Base-by-base conservation (phyloP, 169 alveolate species). In the Eimeria sp. region DNA sequence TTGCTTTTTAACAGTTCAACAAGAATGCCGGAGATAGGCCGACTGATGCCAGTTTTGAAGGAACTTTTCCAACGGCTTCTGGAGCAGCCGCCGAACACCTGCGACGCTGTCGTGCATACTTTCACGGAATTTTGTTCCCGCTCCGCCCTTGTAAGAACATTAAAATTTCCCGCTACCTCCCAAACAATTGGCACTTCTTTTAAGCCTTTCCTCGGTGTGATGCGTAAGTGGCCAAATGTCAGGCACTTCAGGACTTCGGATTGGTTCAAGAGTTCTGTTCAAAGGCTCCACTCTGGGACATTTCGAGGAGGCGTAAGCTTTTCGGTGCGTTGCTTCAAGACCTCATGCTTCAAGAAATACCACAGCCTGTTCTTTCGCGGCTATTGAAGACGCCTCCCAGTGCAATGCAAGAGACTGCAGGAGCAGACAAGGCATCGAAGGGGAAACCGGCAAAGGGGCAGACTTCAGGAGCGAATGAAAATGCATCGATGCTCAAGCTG, bases 281-380 rank as follows among this genome's bases (percentile, higher is more conserved):
- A 72, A 62, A 66, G 68, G 68, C 66, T 87, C 94, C 94, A 33
- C 94, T 87, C 82, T 87, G 94, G 83, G 68, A 87, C 82, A 66
- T 11, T 68, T 87, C 94, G 37, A 87, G 94, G 56, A 87, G 94
- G 83, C 80, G 94, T 27, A 30, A 49, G 71, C 40, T 87, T n/a
- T 64, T 87, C 62, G 82, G 94, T 30, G 94, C 94, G 46, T 54
- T 87, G 94, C 94, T 87, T 25, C 94, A 87, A 66, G 94, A 87
- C 40, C n/a, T 64, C 82, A 87, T 87, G 94, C 94, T 54, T 13
- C 68, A 54, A 25, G 82, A 49, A 30, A n/a, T 49, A 43, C 78
- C 94, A 20, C 94, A 87, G 54, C 94, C 94, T 27, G 27, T 87
- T 54, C 94, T 87, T 52, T 62, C 83, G 27, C 94, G 94, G 43